A percentile compares a stretch with the other conserved stretches of the same genome.
Evolutionary conservation across 2,329 filamentous ascomycete genomes (phyloP).

Genomic region (Cladosporium velox): DNA sequence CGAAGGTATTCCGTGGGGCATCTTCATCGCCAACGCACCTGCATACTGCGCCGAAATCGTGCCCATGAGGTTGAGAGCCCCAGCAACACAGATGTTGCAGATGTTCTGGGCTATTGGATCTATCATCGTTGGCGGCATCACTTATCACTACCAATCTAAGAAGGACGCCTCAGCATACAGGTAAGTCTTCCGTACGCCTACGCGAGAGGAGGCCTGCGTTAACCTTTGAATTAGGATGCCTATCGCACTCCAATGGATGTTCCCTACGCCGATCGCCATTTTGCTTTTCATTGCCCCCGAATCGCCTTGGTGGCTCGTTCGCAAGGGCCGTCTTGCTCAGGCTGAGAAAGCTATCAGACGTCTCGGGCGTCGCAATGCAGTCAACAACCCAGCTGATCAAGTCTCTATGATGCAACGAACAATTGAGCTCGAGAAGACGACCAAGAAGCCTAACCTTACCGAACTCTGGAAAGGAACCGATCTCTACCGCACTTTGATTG

Average conservation of each 20-base stretch:
- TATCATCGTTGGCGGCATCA: constrained; percentile 62
- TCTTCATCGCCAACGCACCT: constrained; percentile 66
- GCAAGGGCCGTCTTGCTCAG: constrained; percentile 49
- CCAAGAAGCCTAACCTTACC: constrained; percentile 50
- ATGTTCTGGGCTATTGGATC: constrained; percentile 66
- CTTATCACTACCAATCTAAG: constrained; percentile 54
- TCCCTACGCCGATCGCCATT: constrained; percentile 58
- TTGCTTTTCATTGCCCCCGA: constrained; percentile 55
- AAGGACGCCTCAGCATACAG: constrained; percentile 43
- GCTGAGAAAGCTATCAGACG: constrained; percentile 52
- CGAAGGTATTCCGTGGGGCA: constrained; percentile 65
- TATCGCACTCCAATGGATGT: constrained; percentile 61
- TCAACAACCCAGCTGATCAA: constrained; percentile 44
- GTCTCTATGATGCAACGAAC: constrained; percentile 63
- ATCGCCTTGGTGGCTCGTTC: constrained; percentile 58
- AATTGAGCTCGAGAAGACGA: constrained; percentile 55
- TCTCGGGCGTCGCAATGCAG: constrained; percentile 49
- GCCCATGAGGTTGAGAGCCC: constrained; percentile 58
- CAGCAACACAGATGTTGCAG: constrained; percentile 63
- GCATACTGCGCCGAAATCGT: constrained; percentile 65
- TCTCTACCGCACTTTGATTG: constrained; percentile 56
- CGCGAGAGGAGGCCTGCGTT: neutral
- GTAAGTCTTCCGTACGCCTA: constrained; percentile 35
- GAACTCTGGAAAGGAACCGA: constrained; percentile 61
- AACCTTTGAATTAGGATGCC: constrained; percentile 49